Evolutionary conservation across 2,329 filamentous ascomycete genomes (phyloP), one percentile per base, ranked within the genome.

Genomic region (Apiospora malaysiana): DNA sequence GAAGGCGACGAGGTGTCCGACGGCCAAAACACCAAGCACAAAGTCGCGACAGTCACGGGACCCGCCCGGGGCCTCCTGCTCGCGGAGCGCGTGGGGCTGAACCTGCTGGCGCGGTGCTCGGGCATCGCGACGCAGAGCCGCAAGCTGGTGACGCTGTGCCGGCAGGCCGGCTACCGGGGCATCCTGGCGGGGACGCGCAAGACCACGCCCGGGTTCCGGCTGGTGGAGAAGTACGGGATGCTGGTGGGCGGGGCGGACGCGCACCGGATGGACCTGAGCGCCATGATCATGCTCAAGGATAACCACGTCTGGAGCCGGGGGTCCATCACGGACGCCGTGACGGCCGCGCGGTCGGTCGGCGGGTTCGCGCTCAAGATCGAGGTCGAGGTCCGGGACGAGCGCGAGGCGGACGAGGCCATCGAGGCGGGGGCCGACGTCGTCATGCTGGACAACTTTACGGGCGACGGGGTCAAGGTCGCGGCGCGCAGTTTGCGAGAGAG

Each of bases 261-360:
- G 2, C 96, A 99, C 82, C 87, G 96, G 43, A 94, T 97, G 83
- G 96, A 99, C 81, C 86, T 99, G 70, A 93, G 91, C 80, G 89
- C 92, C 74, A 98, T 99, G 96, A 95, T 95, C 70, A 99, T 99
- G 96, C 87, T 99, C 74, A 99, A 99, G 85, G 96, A 99, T 83
- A 99, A 99, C 83, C 96, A 99, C 83, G 92, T 99, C 71, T 98
- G 95, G 92, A 94, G 94, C 73, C 92, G 93, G 69, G 92, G 92
- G 37, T 93, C 92, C 79, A 98, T 99, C 81, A 91, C 92, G 1
- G 90, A 93, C 27, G 96, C 96, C 7, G 95, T 99, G 32, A 85
- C 85, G 51, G 94, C 95, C 2, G 96, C 96, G 32, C 94, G 94
- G 80, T 87, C 91, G 14, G 94, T 92, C 0, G 95, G 91, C 10